These are phyloP conservation scores for Cetraspora pellucida DNA, from an alignment of 192 early-diverging fungal species.

Conservation along the genomic window DNA sequence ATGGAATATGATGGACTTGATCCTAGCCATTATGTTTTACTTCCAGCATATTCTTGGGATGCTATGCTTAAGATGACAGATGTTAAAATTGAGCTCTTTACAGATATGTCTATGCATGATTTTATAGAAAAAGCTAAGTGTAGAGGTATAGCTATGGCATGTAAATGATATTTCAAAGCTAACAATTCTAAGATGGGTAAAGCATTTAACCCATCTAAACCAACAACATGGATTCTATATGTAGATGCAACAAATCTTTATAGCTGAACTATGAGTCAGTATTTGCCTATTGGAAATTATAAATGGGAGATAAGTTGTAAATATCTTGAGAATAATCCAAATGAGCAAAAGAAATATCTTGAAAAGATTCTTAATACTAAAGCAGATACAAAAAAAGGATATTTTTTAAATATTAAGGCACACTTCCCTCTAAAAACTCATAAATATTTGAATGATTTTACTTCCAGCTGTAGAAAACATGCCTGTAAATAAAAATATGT, in stretches of 20 bases:
- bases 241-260: constrained; percentile 1
- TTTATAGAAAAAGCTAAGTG: constrained; percentile 7
- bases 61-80: not conserved
- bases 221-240: not conserved
- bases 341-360: not conserved
- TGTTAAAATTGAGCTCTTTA: constrained; percentile 7
- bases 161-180: not conserved
- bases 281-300: constrained; percentile 12
- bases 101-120: constrained; percentile 14
- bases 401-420: too few species aligned
- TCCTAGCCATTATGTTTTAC: constrained; percentile 2
- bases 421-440: not conserved
- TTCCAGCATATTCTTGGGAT: not conserved
- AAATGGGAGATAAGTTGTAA: not conserved
- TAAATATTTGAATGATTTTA: constrained; percentile 1
- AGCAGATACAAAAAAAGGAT: too few species aligned
- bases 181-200: constrained; percentile 12
- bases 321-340: constrained; percentile 1
- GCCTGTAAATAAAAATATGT: too few species aligned
- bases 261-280: constrained; percentile 16
- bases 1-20: too few species aligned
- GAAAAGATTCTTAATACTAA: too few species aligned
- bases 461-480: not conserved
- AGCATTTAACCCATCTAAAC: constrained; percentile 6
- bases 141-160: not conserved